Evolutionary conservation across 78 protist species (phyloP).

Genomic region (Polysphondylium violaceum): DNA sequence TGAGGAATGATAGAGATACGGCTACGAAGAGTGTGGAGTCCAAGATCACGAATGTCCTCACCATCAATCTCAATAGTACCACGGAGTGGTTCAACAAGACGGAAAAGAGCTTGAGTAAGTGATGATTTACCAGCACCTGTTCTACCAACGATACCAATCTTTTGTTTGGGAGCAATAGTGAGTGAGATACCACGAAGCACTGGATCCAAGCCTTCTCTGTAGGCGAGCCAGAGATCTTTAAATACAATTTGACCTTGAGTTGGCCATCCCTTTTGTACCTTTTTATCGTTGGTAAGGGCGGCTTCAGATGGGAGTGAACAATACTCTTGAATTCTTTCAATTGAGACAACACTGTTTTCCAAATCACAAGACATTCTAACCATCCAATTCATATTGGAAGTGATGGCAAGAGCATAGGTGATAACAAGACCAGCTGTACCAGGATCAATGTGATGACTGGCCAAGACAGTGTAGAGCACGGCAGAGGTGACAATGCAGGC

Average conservation of each 20-base stretch:
- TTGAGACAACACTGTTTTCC: constrained; percentile 74
- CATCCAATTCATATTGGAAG: constrained; percentile 73
- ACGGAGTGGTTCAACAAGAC: constrained; percentile 80
- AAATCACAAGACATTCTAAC: constrained; percentile 79
- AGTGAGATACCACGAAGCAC: constrained; percentile 58
- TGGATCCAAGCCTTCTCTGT: constrained; percentile 84
- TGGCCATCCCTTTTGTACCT: constrained; percentile 87
- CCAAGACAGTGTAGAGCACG: constrained; percentile 55
- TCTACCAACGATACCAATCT: constrained; percentile 90
- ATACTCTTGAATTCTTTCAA: constrained; percentile 81
- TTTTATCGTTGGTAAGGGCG: constrained; percentile 25
- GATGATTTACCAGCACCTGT: constrained; percentile 92
- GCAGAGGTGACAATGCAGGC: constrained; percentile 73
- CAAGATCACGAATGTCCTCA: constrained; percentile 67
- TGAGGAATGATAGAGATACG: constrained; percentile 94
- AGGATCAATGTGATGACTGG: constrained; percentile 24
- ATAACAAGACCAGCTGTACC: constrained; percentile 87
- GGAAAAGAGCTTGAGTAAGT: constrained; percentile 80
- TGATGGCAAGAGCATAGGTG: constrained; percentile 81
- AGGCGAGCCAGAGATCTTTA: constrained; percentile 79
- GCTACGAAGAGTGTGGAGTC: constrained; percentile 78
- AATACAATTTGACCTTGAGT: constrained; percentile 75
- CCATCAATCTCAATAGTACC: constrained; percentile 85
- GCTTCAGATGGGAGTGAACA: constrained; percentile 64
- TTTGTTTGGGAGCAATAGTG: constrained; percentile 71